These are phyloP conservation scores for Crithidia brevicula DNA, from an alignment of 208 protist species.

Conservation along the genomic window DNA sequence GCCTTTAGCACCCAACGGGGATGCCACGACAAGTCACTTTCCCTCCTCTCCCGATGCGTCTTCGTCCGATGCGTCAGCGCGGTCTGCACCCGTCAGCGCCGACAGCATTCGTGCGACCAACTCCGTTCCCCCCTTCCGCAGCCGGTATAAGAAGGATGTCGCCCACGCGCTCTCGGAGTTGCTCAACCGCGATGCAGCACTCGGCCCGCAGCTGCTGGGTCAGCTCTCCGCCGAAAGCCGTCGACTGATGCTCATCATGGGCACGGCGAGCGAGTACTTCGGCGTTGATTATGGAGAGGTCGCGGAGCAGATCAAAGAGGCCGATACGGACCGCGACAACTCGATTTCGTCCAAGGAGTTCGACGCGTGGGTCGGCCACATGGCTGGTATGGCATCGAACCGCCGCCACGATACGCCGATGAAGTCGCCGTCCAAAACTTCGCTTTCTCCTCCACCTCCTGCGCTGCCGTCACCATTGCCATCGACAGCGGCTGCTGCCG, in stretches of 20 bases:
- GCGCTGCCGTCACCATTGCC: background rate
- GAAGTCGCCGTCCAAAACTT: background rate
- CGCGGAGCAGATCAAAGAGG: conserved; percentile 73
- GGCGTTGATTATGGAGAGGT: conserved; percentile 62
- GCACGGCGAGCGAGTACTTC: conserved; percentile 85
- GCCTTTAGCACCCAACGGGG: too few species aligned
- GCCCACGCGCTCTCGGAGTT: conserved; percentile 47
- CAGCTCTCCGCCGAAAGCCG: conserved; percentile 71
- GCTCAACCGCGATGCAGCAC: conserved; percentile 51
- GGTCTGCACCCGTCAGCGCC: background rate
- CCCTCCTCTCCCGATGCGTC: too few species aligned
- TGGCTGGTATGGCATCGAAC: conserved; percentile 23
- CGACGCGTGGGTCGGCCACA: conserved; percentile 61
- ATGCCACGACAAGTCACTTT: too few species aligned
- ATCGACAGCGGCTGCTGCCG: background rate
- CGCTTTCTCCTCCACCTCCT: background rate
- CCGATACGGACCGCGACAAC: conserved; percentile 74
- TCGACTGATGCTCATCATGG: conserved; percentile 80
- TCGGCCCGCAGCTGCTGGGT: conserved; percentile 53
- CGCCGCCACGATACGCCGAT: conserved; percentile 20
- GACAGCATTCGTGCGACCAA: conserved; percentile 16
- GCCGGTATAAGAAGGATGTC: conserved; percentile 57
- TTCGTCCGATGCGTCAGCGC: too few species aligned
- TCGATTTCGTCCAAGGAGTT: conserved; percentile 80
- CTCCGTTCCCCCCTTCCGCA: conserved; percentile 43